phyloP scores from a whole-genome alignment of 345 rosid genomes.

The Arabis hirsuta region DNA sequence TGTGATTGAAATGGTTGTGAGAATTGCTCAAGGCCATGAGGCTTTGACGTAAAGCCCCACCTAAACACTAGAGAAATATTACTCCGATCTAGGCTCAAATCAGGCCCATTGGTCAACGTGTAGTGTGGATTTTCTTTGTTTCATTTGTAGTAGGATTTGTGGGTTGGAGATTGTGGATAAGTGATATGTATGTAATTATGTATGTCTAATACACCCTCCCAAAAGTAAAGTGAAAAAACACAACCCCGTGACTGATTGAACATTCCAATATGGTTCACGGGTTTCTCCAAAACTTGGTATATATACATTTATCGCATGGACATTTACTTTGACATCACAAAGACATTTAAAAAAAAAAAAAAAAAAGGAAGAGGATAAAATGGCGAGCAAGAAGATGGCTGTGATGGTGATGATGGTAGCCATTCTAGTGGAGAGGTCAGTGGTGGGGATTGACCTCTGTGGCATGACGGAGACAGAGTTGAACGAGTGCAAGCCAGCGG shows the following conservation, averaged over 20 bases:
- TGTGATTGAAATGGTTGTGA: too few relatives aligned
- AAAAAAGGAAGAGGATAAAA: neutral
- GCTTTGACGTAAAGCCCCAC: neutral
- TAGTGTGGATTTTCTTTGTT: neutral
- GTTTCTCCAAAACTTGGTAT: neutral
- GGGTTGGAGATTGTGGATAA: neutral
- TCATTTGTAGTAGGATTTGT: neutral
- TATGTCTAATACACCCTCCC: neutral
- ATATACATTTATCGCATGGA: conserved; percentile 1
- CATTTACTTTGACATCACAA: conserved; percentile 27
- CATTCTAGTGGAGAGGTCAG: conserved; percentile 24
- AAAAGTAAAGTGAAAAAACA: neutral
- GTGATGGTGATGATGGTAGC: conserved; percentile 6
- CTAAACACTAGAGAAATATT: neutral
- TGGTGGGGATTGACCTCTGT: conserved; percentile 50
- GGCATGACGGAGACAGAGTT: conserved; percentile 53
- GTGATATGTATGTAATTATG: neutral
- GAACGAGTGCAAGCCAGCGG: conserved; percentile 64
- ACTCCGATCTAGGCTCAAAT: neutral
- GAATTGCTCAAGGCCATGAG: neutral
- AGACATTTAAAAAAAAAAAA: neutral
- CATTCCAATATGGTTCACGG: conserved; percentile 25
- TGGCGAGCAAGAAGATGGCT: conserved; percentile 27
- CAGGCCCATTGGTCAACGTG: conserved; percentile 1
- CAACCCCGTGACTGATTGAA: conserved; percentile 30